Evolutionary conservation across 2,329 filamentous ascomycete species (phyloP), one percentile per base, ranked within the genome.

Genomic region (Ramularia endophylla): DNA sequence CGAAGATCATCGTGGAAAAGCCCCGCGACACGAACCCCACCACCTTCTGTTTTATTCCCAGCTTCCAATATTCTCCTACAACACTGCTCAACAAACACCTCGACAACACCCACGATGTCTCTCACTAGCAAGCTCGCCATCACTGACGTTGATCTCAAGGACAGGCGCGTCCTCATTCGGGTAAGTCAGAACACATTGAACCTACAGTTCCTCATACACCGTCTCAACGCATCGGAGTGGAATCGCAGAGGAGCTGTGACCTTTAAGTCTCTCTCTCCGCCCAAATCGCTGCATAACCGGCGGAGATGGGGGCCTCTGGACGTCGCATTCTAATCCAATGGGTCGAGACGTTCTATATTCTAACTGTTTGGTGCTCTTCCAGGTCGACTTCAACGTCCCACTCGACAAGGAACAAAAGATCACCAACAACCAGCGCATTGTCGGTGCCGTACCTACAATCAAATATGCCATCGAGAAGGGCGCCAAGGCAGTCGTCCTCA

Each of bases 311-410:
- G n/a, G n/a, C n/a, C n/a, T n/a, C n/a, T n/a, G n/a, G n/a, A n/a
- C n/a, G n/a, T n/a, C n/a, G n/a, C n/a, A n/a, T n/a, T n/a, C n/a
- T n/a, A n/a, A n/a, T n/a, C n/a, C n/a, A n/a, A n/a, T n/a, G n/a
- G n/a, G n/a, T n/a, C n/a, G n/a, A 6, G 22, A 25, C 22, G 22
- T 6, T 11, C 22, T 6, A 6, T n/a, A 19, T 20, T 19, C 32
- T 34, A 17, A 34, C 32, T 17, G 11, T 20, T 27, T 27, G 8
- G 13, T 30, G 8, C 25, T 40, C 8, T 17, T 30, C 38, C 61
- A 95, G 89, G 90, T 98, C 68, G 92, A 98, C 80, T 98, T 98
- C 83, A 98, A 98, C 72, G 94, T 98, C 43, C 92, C 92, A 52
- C 87, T 98, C 63, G 88, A 98, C 65, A 79, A 75, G 56, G 76